These are phyloP conservation scores for Buddleja alternifolia DNA, from an alignment of 257 asterid genomes.

Conservation along the genomic window DNA sequence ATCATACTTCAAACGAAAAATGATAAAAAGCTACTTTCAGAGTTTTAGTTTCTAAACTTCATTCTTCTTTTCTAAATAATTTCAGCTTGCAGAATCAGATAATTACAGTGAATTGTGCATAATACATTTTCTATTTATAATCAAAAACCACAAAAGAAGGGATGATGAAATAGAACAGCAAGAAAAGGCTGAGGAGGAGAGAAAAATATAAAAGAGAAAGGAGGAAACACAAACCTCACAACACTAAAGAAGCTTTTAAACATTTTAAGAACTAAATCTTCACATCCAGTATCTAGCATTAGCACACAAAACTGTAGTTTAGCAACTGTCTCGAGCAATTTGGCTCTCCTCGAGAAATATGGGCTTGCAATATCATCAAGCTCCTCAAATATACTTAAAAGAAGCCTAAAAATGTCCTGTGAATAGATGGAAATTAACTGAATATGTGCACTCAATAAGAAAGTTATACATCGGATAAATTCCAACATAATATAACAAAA, in stretches of 20 bases:
- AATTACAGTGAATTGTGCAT: background rate
- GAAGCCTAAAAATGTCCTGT: slow-evolving; percentile 73
- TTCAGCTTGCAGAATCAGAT: background rate
- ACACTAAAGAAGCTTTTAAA: slow-evolving; percentile 68
- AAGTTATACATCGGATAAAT: slow-evolving; percentile 4
- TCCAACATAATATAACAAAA: slow-evolving; percentile 14
- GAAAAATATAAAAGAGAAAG: background rate
- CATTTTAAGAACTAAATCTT: slow-evolving; percentile 75
- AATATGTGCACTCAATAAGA: slow-evolving; percentile 19
- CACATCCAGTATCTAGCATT: slow-evolving; percentile 80
- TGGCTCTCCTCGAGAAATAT: slow-evolving; percentile 58
- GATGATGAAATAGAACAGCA: slow-evolving; percentile 9
- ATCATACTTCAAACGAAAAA: background rate
- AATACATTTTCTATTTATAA: background rate
- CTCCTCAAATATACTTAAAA: slow-evolving; percentile 67
- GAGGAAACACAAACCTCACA: slow-evolving; percentile 59
- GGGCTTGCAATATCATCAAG: slow-evolving; percentile 61
- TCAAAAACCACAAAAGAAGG: slow-evolving; percentile 17
- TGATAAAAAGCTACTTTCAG: background rate
- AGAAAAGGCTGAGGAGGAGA: background rate
- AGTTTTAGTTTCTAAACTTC: slow-evolving; percentile 16
- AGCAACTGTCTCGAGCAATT: slow-evolving; percentile 68
- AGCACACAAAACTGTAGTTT: slow-evolving; percentile 60
- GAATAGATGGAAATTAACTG: slow-evolving; percentile 20
- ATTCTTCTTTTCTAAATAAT: background rate